Evolutionary conservation across 75 land plant genomes (phyloP).

Genomic region (Cupressus sempervirens): DNA sequence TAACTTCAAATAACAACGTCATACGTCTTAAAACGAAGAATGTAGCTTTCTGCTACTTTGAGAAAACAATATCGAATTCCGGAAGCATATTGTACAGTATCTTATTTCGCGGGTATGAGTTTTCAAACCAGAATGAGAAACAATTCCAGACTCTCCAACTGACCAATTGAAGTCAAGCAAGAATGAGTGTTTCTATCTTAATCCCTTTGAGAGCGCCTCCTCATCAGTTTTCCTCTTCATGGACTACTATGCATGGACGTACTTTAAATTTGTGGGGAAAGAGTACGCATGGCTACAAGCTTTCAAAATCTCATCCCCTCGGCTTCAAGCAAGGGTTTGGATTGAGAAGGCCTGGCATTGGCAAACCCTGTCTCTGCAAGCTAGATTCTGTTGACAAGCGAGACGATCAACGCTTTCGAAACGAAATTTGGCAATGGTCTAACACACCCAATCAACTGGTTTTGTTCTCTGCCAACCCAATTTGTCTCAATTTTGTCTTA

Average conservation of each 20-base stretch:
- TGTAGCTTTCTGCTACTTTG: too few relatives aligned
- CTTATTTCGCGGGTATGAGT: too few relatives aligned
- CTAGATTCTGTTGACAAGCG: neutral
- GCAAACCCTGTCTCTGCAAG: neutral
- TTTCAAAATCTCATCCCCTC: neutral
- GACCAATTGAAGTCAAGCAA: neutral
- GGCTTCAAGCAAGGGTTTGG: neutral
- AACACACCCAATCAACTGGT: neutral
- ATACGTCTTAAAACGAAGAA: too few relatives aligned
- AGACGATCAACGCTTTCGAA: neutral
- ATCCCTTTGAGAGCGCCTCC: neutral
- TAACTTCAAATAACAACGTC: too few relatives aligned
- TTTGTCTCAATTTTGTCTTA: neutral
- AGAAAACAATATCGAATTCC: too few relatives aligned
- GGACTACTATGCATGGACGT: neutral
- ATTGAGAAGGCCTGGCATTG: neutral
- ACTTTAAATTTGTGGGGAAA: neutral
- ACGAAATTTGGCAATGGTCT: slow-evolving; percentile 6
- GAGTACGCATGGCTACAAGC: neutral
- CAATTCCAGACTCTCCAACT: neutral
- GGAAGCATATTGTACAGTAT: too few relatives aligned
- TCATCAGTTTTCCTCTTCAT: neutral
- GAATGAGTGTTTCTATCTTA: neutral
- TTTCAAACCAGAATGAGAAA: too few relatives aligned
- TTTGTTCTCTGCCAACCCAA: neutral